phyloP scores from a whole-genome alignment of 2,329 filamentous ascomycete species.

The Fusarium nurragi region DNA sequence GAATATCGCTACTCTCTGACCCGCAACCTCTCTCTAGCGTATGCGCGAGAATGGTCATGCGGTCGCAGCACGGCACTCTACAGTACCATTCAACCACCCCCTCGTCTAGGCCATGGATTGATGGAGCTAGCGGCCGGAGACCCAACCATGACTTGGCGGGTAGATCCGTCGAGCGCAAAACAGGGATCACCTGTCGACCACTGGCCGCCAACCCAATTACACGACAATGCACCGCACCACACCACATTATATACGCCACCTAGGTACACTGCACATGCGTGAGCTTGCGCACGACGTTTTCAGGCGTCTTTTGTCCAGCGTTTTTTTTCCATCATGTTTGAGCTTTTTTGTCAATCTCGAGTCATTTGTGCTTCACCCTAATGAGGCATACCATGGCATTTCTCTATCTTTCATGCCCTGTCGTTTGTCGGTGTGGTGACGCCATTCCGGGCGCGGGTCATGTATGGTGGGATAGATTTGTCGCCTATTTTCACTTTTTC shows the following conservation, averaged over 20 bases:
- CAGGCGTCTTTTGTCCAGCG: slow-evolving; percentile 24
- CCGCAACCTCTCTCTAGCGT: slow-evolving; percentile 24
- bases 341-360: slow-evolving; percentile 28
- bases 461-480: slow-evolving; percentile 33
- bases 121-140: slow-evolving; percentile 26
- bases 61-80: slow-evolving; percentile 37
- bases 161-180: slow-evolving; percentile 42
- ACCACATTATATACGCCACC: slow-evolving; percentile 16
- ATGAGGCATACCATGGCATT: slow-evolving; percentile 5
- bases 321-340: slow-evolving; percentile 5
- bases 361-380: slow-evolving; percentile 19
- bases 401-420: slow-evolving; percentile 7
- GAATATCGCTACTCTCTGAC: slow-evolving; percentile 22
- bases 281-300: slow-evolving; percentile 26
- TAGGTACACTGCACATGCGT: slow-evolving; percentile 1
- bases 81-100: slow-evolving; percentile 21
- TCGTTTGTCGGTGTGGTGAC: background rate
- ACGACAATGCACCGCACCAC: slow-evolving; percentile 4
- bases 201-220: slow-evolving; percentile 13
- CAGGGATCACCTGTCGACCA: slow-evolving; percentile 28
- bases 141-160: slow-evolving; percentile 41
- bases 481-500: slow-evolving; percentile 10
- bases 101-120: slow-evolving; percentile 9
- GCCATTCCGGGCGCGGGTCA: slow-evolving; percentile 5
- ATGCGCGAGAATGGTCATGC: slow-evolving; percentile 35